phyloP scores from a whole-genome alignment of 1,139 yeast species.

The Taiozyma sp. region DNA sequence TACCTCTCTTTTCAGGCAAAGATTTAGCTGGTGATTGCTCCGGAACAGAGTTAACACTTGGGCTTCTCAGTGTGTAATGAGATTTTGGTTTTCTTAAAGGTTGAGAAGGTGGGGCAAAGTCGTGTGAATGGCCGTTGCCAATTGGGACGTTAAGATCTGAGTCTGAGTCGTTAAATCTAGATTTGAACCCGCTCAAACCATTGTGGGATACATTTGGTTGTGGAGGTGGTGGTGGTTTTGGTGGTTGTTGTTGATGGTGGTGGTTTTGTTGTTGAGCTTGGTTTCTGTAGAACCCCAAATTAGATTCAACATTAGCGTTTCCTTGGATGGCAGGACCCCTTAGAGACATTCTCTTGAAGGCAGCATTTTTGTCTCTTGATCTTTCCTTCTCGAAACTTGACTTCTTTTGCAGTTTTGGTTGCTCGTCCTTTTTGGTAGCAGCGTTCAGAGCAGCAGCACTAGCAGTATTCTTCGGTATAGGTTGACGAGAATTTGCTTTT shows the following conservation, averaged over 20 bases:
- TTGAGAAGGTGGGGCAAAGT: conserved; percentile 13
- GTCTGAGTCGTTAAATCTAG: conserved; percentile 56
- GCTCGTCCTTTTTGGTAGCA: conserved; percentile 34
- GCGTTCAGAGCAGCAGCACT: conserved; percentile 48
- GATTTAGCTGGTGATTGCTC: conserved; percentile 15
- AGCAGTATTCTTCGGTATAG: not conserved
- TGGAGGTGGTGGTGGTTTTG: conserved; percentile 1
- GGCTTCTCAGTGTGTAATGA: conserved; percentile 19
- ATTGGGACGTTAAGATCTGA: conserved; percentile 38
- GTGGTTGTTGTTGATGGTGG: conserved; percentile 10
- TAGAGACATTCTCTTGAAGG: conserved; percentile 32
- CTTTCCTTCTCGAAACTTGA: conserved; percentile 53
- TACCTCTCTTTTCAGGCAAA: conserved; percentile 19
- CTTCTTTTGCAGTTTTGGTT: conserved; percentile 35
- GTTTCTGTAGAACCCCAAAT: conserved; percentile 21
- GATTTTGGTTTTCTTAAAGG: conserved; percentile 20
- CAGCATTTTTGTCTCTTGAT: conserved; percentile 26
- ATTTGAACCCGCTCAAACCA: conserved; percentile 23
- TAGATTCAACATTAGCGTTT: conserved; percentile 13
- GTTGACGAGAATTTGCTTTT: not conserved
- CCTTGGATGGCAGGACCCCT: conserved; percentile 26
- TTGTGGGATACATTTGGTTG: conserved; percentile 1
- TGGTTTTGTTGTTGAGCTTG: conserved; percentile 17
- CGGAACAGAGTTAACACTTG: conserved; percentile 19
- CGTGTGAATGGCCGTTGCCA: conserved; percentile 5